Conservation (phyloP, 345 rosid species). For the Brassica rapa region DNA sequence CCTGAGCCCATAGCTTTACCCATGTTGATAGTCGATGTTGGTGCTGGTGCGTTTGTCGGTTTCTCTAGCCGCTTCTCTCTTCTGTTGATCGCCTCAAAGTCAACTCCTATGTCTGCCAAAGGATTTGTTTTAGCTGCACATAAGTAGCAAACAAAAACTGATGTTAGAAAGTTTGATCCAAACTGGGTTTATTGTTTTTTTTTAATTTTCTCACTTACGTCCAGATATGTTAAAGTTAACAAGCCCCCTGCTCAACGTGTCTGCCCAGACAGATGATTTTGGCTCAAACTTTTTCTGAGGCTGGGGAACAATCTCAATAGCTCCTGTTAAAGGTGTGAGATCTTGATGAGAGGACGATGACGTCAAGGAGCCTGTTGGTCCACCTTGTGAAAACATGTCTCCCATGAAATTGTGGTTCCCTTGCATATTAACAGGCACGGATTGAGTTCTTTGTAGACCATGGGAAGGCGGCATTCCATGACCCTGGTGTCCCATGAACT, state of each 20-base stretch:
- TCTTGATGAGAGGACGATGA: conserved; percentile 47
- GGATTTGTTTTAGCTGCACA: conserved; percentile 94
- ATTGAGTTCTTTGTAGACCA: conserved; percentile 37
- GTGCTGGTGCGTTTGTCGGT: conserved; percentile 52
- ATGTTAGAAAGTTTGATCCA: conserved; percentile 21
- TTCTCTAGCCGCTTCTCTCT: conserved; percentile 89
- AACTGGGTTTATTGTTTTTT: neutral
- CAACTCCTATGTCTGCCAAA: conserved; percentile 87
- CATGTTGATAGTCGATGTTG: conserved; percentile 77
- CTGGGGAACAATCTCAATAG: conserved; percentile 71
- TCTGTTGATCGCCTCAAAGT: conserved; percentile 90
- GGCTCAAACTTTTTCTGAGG: conserved; percentile 89
- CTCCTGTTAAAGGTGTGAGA: conserved; percentile 56
- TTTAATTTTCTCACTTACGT: conserved; percentile 54
- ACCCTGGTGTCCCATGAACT: conserved; percentile 42
- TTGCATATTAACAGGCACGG: conserved; percentile 40
- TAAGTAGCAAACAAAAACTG: neutral
- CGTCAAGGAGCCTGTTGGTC: conserved; percentile 39
- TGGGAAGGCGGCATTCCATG: conserved; percentile 38
- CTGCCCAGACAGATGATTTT: conserved; percentile 97
- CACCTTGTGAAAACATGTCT: conserved; percentile 55
- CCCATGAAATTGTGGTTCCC: conserved; percentile 52
- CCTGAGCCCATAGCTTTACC: conserved; percentile 99
- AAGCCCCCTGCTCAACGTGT: conserved; percentile 91
- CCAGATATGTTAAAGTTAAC: conserved; percentile 97